phyloP scores from a whole-genome alignment of 1,284 basidiomycete genomes.

The Trichosporon ovoides region DNA sequence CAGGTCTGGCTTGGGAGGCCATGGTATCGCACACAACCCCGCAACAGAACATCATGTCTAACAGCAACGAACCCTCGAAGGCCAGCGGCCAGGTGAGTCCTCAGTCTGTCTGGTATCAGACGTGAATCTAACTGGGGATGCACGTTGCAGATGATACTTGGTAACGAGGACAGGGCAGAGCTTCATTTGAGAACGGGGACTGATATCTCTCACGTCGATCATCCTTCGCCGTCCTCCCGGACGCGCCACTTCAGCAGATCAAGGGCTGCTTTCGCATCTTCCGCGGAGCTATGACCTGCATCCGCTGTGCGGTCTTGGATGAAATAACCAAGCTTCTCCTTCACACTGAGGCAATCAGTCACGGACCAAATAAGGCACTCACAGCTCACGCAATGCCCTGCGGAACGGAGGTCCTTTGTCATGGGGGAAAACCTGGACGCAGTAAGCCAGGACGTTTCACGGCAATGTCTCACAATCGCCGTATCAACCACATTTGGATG shows the following conservation, averaged over 20 bases:
- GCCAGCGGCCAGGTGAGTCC: constrained; percentile 56
- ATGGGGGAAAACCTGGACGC: constrained; percentile 67
- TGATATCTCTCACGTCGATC: too few relatives aligned
- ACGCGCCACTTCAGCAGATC: constrained; percentile 62
- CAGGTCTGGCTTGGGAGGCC: too few relatives aligned
- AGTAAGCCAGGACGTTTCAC: too few relatives aligned
- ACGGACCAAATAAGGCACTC: constrained; percentile 33
- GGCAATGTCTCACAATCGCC: constrained; percentile 51
- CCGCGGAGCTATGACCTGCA: constrained; percentile 74
- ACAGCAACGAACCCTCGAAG: constrained; percentile 54
- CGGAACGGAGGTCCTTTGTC: constrained; percentile 69
- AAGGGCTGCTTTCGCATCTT: constrained; percentile 75
- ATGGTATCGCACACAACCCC: background rate
- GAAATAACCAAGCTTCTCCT: constrained; percentile 65
- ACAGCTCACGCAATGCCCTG: constrained; percentile 72
- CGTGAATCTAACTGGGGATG: too few relatives aligned
- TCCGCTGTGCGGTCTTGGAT: constrained; percentile 63
- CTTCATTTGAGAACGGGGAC: too few relatives aligned
- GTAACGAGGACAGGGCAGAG: too few relatives aligned
- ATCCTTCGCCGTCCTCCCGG: constrained; percentile 31
- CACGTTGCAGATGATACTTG: too few relatives aligned
- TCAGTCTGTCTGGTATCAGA: too few relatives aligned
- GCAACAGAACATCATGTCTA: constrained; percentile 1
- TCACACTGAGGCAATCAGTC: constrained; percentile 53
- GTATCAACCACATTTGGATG: constrained; percentile 80